These are phyloP conservation scores for Dissophora globulifera DNA, from an alignment of 192 early-diverging fungal species.

Conservation along the genomic window DNA sequence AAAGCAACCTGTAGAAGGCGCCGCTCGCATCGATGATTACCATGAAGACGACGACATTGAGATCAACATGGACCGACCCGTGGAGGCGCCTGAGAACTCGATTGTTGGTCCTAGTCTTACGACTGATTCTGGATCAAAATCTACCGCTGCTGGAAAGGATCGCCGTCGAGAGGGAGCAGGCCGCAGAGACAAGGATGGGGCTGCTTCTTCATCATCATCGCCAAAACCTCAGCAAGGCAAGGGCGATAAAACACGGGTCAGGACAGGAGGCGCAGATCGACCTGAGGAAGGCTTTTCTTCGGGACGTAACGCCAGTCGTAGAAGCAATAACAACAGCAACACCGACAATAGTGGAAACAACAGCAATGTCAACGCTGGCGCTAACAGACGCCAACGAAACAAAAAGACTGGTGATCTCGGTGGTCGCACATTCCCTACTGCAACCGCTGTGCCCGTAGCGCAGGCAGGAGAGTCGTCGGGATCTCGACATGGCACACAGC, in stretches of 20 bases:
- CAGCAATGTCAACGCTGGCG: too few relatives aligned
- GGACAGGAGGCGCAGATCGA: neutral
- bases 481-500: constrained; percentile 14
- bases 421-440: constrained; percentile 35
- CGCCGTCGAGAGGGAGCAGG: constrained; percentile 28
- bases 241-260: constrained; percentile 6
- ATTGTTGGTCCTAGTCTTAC: too few relatives aligned
- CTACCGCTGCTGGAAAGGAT: constrained; percentile 5
- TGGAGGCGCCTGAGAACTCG: constrained; percentile 11
- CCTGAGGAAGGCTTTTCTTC: constrained; percentile 17
- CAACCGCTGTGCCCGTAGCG: neutral
- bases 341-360: constrained; percentile 2
- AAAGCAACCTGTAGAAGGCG: constrained; percentile 11
- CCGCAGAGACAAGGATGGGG: constrained; percentile 29
- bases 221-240: constrained; percentile 10
- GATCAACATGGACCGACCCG: constrained; percentile 44
- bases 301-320: constrained; percentile 1
- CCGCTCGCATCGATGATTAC: constrained; percentile 42
- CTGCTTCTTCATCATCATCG: constrained; percentile 6
- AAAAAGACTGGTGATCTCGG: constrained; percentile 40
- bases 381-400: constrained; percentile 37
- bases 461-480: constrained; percentile 19
- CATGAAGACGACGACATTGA: constrained; percentile 43
- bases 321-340: constrained; percentile 4
- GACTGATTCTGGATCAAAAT: too few relatives aligned